phyloP scores from a whole-genome alignment of 2,329 filamentous ascomycete genomes.

The Aspergillus aculeatinus region DNA sequence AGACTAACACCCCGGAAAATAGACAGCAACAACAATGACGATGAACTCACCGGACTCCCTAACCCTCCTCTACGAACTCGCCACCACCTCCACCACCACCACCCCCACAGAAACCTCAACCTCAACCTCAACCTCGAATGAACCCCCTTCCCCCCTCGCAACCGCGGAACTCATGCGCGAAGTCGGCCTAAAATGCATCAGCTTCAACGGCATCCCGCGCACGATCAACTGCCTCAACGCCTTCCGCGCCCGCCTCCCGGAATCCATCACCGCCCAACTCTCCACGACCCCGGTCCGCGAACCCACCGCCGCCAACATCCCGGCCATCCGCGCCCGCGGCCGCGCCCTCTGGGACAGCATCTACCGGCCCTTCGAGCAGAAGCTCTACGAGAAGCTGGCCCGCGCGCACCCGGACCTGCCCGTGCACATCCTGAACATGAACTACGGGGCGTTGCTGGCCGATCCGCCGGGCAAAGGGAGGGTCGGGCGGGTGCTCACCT shows the following conservation, averaged over 20 bases:
- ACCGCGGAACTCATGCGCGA: slow-evolving; percentile 45
- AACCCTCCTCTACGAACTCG: slow-evolving; percentile 57
- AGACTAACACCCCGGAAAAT: neutral
- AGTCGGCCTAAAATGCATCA: slow-evolving; percentile 49
- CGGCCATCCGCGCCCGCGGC: slow-evolving; percentile 58
- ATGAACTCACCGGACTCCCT: slow-evolving; percentile 82
- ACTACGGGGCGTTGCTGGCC: slow-evolving; percentile 72
- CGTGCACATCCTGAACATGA: slow-evolving; percentile 71
- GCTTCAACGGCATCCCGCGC: slow-evolving; percentile 65
- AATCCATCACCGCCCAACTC: slow-evolving; percentile 54
- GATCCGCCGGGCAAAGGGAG: slow-evolving; percentile 60
- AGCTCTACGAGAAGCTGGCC: slow-evolving; percentile 69
- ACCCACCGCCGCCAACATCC: slow-evolving; percentile 55
- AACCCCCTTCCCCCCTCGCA: slow-evolving; percentile 27
- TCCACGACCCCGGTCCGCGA: slow-evolving; percentile 57
- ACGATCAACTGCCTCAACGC: slow-evolving; percentile 79
- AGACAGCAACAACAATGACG: slow-evolving; percentile 77
- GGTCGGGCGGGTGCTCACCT: slow-evolving; percentile 70
- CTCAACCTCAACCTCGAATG: slow-evolving; percentile 7
- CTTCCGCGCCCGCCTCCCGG: slow-evolving; percentile 64
- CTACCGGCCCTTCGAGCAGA: slow-evolving; percentile 71
- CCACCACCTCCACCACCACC: slow-evolving; percentile 22
- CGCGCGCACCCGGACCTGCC: slow-evolving; percentile 78
- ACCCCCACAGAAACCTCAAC: neutral
- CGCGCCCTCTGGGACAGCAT: slow-evolving; percentile 71